phyloP scores from a whole-genome alignment of 2,329 filamentous ascomycete genomes.

The Cryphonectria carpinicola region DNA sequence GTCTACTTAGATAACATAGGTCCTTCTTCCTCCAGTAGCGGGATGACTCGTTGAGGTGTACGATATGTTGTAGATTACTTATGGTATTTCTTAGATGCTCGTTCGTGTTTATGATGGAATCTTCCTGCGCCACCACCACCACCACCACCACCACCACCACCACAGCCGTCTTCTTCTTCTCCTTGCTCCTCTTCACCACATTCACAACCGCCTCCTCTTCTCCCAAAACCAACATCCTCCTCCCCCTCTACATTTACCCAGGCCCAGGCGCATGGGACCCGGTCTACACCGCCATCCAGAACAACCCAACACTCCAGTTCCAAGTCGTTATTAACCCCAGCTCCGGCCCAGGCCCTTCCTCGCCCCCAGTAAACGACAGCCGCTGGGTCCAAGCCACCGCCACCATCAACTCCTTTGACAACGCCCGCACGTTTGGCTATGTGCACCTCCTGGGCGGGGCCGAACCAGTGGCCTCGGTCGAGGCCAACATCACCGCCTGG shows the following conservation, averaged over 20 bases:
- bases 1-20: background rate
- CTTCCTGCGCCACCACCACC: too few relatives aligned
- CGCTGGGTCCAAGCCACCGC: background rate
- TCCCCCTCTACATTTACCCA: constrained; percentile 15
- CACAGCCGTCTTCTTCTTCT: background rate
- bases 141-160: background rate
- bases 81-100: background rate
- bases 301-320: constrained; percentile 14
- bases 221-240: background rate
- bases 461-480: background rate
- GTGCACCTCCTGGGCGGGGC: constrained; percentile 10
- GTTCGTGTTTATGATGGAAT: background rate
- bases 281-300: constrained; percentile 9
- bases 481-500: constrained; percentile 17
- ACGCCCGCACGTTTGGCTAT: constrained; percentile 13
- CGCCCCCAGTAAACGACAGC: background rate
- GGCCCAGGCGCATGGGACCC: constrained; percentile 3
- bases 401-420: constrained; percentile 9
- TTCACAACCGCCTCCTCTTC: background rate
- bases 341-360: constrained; percentile 17
- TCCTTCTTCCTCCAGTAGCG: too few relatives aligned
- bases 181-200: too few relatives aligned
- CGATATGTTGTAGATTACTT: background rate
- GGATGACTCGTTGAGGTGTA: background rate
- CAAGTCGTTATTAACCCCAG: constrained; percentile 24